Conservation (phyloP, 116 monocot species). For the Dioscorea cayenensis region DNA sequence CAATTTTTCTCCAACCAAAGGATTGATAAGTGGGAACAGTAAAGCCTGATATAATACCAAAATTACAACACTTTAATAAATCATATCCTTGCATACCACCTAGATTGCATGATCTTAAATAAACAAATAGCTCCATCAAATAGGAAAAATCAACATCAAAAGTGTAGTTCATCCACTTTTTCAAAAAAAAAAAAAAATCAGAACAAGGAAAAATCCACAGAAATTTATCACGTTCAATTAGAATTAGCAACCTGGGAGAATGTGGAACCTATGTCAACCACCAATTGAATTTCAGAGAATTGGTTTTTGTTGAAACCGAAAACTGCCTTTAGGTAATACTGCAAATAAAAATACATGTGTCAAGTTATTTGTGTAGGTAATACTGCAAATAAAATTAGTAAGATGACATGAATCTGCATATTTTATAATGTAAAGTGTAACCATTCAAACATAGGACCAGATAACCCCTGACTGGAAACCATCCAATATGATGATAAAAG, state of each 20-base stretch:
- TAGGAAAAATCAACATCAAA: no score
- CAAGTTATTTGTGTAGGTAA: no score
- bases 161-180: no score
- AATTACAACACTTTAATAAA: not conserved
- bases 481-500: not conserved
- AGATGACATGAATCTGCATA: no score
- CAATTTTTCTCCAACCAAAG: constrained; percentile 52
- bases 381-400: constrained; percentile 27
- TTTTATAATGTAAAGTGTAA: no score
- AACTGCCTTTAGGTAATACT: constrained; percentile 78
- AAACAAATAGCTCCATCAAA: no score
- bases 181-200: no score
- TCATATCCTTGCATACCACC: not conserved
- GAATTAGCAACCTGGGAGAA: constrained; percentile 65
- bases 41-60: constrained; percentile 35
- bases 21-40: constrained; percentile 58
- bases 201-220: no score
- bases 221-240: not conserved
- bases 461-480: not conserved
- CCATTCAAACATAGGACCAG: not conserved
- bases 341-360: constrained; percentile 11
- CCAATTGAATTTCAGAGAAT: constrained; percentile 64
- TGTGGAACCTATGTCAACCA: constrained; percentile 67
- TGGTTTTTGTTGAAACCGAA: constrained; percentile 87
- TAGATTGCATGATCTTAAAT: no score